Evolutionary conservation across 2,329 filamentous ascomycete species (phyloP).

Genomic region (Venturia pyrina): DNA sequence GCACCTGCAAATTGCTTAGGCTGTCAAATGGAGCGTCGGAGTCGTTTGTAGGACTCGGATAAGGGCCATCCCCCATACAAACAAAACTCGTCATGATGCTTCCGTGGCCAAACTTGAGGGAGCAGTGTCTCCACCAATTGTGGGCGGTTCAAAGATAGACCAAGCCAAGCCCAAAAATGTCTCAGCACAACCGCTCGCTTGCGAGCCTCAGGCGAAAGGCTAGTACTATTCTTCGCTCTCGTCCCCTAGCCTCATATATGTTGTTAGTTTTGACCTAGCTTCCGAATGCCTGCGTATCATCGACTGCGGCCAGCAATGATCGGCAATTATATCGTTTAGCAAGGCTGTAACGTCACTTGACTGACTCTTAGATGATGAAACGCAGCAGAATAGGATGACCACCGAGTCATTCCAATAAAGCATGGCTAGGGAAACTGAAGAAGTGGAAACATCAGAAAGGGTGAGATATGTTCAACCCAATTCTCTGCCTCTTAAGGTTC

Average conservation of each 20-base stretch:
- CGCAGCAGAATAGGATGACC: not conserved
- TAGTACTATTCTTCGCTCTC: not conserved
- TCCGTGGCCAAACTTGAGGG: not conserved
- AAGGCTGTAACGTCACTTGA: not conserved
- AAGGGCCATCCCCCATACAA: too few relatives aligned
- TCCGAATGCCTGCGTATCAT: not conserved
- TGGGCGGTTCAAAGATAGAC: not conserved
- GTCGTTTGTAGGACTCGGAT: too few relatives aligned
- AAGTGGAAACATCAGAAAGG: not conserved
- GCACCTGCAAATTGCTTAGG: not conserved
- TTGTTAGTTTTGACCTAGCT: too few relatives aligned
- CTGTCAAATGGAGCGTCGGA: not conserved
- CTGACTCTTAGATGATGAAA: not conserved
- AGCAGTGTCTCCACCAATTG: not conserved
- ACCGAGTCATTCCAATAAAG: not conserved
- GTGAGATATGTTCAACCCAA: not conserved
- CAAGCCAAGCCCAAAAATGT: not conserved
- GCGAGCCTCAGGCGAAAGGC: not conserved
- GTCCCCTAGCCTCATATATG: not conserved
- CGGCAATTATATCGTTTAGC: not conserved
- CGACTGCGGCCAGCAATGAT: not conserved
- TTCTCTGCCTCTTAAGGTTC: not conserved
- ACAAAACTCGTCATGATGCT: not conserved
- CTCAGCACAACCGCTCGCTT: not conserved
- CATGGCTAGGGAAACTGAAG: not conserved